Evolutionary conservation across 495 filamentous ascomycete species (phyloP), one percentile per base, ranked within the genome.

Genomic region (Penicillium roqueforti): DNA sequence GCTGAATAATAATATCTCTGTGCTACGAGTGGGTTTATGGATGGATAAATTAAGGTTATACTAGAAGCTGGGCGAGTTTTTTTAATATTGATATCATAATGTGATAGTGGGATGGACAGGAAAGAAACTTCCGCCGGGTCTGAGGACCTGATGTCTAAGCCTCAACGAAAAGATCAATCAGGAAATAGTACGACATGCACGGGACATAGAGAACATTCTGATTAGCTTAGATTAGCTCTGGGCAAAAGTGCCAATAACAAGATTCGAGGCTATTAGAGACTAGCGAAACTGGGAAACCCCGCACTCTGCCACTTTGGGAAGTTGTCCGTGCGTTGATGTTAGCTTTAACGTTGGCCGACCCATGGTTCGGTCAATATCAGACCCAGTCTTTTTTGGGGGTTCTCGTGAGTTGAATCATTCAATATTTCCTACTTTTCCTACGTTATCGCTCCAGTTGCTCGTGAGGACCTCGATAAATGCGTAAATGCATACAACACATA

Each of bases 111-210:
- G 23, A 31, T 31, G 9, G 20, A 11, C 2, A 25, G 5, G 16
- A 23, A n/a, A 22, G 34, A 53, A 38, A 48, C 43, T 39, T 56
- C 16, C n/a, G 11, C 28, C 14, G 3, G 3, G 13, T 9, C 29
- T 9, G 10, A 14, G 18, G 13, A n/a, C n/a, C n/a, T n/a, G n/a
- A n/a, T n/a, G 38, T 36, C 48, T 59, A 53, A 56, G 53, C 53
- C 60, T 45, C 60, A 47, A 36, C 11, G n/a, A 22, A 8, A 46
- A 32, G 23, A 32, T 47, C 52, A 62, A 62, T 59, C 39, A 54
- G 29, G 14, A 11, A 23, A 11, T 10, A 38, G n/a, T 10, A 13
- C 7, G 18, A 19, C 14, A 10, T 2, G 31, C 60, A 57, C 60
- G 54, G 29, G 57, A 31, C 16, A 16, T 11, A 43, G 11, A 6